Evolutionary conservation across 345 rosid genomes (phyloP), one percentile per base, ranked within the genome.

Genomic region (Odontarrhena argentea): DNA sequence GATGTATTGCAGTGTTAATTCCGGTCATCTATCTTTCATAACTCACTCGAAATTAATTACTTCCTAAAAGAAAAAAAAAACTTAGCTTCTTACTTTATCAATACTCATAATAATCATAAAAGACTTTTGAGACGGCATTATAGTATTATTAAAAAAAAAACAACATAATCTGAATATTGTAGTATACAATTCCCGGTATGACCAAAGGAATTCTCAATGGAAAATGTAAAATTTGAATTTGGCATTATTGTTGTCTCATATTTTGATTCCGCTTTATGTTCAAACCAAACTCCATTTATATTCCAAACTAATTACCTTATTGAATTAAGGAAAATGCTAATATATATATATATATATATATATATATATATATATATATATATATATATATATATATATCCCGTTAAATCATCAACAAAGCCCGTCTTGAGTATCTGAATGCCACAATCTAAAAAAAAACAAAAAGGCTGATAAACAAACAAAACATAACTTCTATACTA

Each of bases 61-160:
- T 50, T 52, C 10, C 9, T 40, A 8, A n/a, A 38, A 18, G 24
- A 52, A 37, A 0, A 28, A 0, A 28, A 30, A 65, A 65, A 53
- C 34, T 14, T 28, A 35, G 69, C 32, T 65, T 15, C 47, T 69
- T 54, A 11, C 60, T 60, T 60, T 42, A 50, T 51, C 45, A 32
- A 51, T 32, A 15, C 0, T 48, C 34, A 37, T 34, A 47, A 37
- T 34, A 47, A 26, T 3, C 24, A 55, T 53, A 34, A 54, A 57
- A 28, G 22, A n/a, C 47, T 9, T 40, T 26, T 8, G 15, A 32
- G 32, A 67, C 24, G 3, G 13, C 49, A 47, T 47, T 41, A 68
- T 68, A 0, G 32, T 46, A 59, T 41, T 18, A 2, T 50, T 2
- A 9, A 0, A 48, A 9, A 0, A 48, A 22, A 58, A 38, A 0